phyloP scores from a whole-genome alignment of 805 yeast genomes.

The Wickerhamiella musiphila region DNA sequence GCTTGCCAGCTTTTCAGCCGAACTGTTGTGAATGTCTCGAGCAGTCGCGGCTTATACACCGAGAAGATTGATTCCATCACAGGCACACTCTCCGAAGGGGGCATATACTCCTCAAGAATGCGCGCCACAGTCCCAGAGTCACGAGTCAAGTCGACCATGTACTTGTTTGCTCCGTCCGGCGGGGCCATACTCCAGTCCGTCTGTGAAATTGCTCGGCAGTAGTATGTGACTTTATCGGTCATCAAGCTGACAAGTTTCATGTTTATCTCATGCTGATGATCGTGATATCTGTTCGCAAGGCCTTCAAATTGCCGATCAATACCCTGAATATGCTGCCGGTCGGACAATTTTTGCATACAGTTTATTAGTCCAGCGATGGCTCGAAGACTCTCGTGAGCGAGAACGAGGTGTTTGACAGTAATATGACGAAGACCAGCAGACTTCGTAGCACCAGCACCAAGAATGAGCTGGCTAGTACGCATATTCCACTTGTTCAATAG shows the following conservation, averaged over 20 bases:
- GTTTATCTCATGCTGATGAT: conserved; percentile 47
- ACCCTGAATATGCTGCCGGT: conserved; percentile 18
- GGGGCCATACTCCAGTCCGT: conserved; percentile 34
- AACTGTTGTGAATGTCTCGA: conserved; percentile 33
- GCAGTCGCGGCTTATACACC: conserved; percentile 37
- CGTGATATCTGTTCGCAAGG: conserved; percentile 28
- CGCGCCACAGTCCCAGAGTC: conserved; percentile 49
- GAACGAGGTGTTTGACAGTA: conserved; percentile 52
- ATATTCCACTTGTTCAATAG: conserved; percentile 36
- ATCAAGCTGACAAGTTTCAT: conserved; percentile 50
- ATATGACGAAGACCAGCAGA: conserved; percentile 57
- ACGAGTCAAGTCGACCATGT: conserved; percentile 48
- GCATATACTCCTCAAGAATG: conserved; percentile 40
- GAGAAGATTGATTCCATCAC: conserved; percentile 26
- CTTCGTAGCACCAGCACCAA: conserved; percentile 60
- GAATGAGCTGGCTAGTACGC: conserved; percentile 39
- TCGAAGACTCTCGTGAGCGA: conserved; percentile 49
- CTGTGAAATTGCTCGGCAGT: conserved; percentile 30
- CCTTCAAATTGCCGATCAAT: conserved; percentile 24
- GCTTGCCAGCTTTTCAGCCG: conserved; percentile 17
- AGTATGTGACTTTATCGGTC: conserved; percentile 42
- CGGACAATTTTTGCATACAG: conserved; percentile 19
- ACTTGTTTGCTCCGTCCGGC: conserved; percentile 35
- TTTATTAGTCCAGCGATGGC: conserved; percentile 27
- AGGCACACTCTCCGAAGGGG: conserved; percentile 17